A percentile compares a stretch with the other conserved stretches of the same genome.
Conservation (phyloP, 2,329 filamentous ascomycete genomes). For the Aureobasidium sp. region DNA sequence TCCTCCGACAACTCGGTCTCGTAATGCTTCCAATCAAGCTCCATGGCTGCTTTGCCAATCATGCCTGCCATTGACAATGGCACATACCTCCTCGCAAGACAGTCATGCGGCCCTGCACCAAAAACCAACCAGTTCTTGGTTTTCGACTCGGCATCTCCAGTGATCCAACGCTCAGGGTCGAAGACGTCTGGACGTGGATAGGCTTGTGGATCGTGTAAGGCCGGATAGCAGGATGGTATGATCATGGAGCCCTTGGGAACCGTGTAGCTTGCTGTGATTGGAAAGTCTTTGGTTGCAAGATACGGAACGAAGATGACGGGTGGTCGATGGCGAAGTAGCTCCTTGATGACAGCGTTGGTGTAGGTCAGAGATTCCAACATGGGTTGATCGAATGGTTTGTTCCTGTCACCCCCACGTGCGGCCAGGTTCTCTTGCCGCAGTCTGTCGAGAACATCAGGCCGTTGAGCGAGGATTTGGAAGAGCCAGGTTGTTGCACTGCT, state of each 20-base stretch:
- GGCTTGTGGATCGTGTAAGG: conserved; percentile 83
- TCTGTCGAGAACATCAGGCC: conserved; percentile 83
- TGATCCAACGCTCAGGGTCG: conserved; percentile 84
- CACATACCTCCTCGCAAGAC: conserved; percentile 54
- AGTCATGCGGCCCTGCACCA: conserved; percentile 91
- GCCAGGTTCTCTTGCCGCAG: conserved; percentile 57
- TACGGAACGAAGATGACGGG: conserved; percentile 49
- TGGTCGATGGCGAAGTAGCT: conserved; percentile 43
- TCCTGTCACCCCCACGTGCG: conserved; percentile 12
- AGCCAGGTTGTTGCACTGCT: conserved; percentile 90
- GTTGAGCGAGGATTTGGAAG: conserved; percentile 88
- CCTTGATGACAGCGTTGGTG: conserved; percentile 46
- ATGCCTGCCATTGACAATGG: conserved; percentile 5
- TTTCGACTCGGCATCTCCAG: conserved; percentile 77
- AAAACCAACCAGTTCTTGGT: conserved; percentile 98
- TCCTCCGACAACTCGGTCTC: conserved; percentile 79
- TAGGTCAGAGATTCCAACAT: conserved; percentile 44
- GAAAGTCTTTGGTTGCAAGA: conserved; percentile 85
- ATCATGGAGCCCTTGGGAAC: conserved; percentile 93
- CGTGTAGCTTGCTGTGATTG: conserved; percentile 73
- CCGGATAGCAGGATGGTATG: conserved; percentile 80
- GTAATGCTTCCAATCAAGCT: conserved; percentile 82
- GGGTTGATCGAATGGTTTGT: conserved; percentile 17
- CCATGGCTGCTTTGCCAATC: conserved; percentile 35
- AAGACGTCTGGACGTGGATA: conserved; percentile 84